Evolutionary conservation across 2,329 filamentous ascomycete genomes (phyloP).

Genomic region (Zopfia rhizophila): DNA sequence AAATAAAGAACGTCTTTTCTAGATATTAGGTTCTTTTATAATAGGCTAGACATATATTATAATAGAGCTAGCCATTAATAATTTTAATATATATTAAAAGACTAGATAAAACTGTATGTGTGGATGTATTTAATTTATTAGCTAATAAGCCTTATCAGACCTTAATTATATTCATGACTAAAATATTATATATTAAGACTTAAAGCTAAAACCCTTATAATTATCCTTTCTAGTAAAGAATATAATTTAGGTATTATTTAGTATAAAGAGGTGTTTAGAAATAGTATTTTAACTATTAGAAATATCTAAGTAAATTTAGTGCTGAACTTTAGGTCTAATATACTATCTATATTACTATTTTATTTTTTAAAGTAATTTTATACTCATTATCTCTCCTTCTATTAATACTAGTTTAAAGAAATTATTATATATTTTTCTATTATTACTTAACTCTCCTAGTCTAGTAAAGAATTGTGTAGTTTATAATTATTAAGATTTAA

Average conservation of each 20-base stretch:
- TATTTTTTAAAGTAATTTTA: constrained; percentile 88
- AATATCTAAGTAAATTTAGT: constrained; percentile 73
- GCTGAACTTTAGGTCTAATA: constrained; percentile 84
- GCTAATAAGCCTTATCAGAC: too few species aligned
- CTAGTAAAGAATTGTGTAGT: constrained; percentile 79
- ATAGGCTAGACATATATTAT: too few species aligned
- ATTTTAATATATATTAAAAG: too few species aligned
- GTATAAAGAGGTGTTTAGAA: constrained; percentile 79
- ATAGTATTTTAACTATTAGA: constrained; percentile 57
- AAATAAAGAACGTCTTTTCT: too few species aligned
- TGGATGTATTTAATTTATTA: too few species aligned
- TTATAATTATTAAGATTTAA: constrained; percentile 78
- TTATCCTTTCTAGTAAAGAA: constrained; percentile 72
- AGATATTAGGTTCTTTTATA: too few species aligned
- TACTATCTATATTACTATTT: constrained; percentile 96
- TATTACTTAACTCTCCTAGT: constrained; percentile 69
- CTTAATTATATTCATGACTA: too few species aligned
- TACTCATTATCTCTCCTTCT: constrained; percentile 85
- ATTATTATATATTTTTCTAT: constrained; percentile 55
- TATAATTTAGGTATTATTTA: constrained; percentile 79
- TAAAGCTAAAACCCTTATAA: constrained; percentile 75
- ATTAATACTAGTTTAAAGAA: constrained; percentile 78
- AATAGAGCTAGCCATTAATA: too few species aligned
- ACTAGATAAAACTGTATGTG: too few species aligned
- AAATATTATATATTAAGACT: too few species aligned